Evolutionary conservation across 1,139 yeast species (phyloP), one percentile per base, ranked within the genome.

Genomic region (Martiniozyma asiatica): DNA sequence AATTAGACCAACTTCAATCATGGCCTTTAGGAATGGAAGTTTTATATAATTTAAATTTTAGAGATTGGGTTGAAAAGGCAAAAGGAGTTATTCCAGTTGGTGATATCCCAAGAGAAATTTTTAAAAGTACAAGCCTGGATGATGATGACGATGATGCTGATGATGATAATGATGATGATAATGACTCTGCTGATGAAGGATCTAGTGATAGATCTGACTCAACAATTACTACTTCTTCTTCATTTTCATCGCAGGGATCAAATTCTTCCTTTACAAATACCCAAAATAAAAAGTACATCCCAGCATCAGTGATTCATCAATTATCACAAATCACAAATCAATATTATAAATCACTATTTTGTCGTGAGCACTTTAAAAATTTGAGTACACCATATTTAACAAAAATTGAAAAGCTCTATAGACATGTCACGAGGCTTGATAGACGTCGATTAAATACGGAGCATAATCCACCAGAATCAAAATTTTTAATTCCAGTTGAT

Each of bases 11-110:
- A 3, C 53, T 72, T 35, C 53, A 64, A 2, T 48, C 74, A 8
- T 75, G 84, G 82, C 68, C 76, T 1, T 28, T 73, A 2, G 82
- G 79, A 0, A 51, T 71, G 4, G 64, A 61, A 29, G 58, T 67
- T 8, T 39, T 68, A 14, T 35, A 37, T 14, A 34, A 45, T 18
- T 24, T 48, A 21, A 47, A 44, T 30, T 42, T 43, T 25, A 23
- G 34, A 8, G 47, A 48, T 22, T 47, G 44, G 17, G 13, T 23
- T n/a, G 15, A 14, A n/a, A n/a, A 22, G n/a, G 12, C 22, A 17
- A 17, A 17, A 9, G 14, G 11, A 16, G 15, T 23, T 6, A 27
- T 22, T 17, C 25, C 25, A 11, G 30, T 23, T 12, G 30, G 25
- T 13, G 25, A 21, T 14, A 17, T 11, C 12, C 17, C 16, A 33